These are phyloP conservation scores for Craspedostauros australis DNA, from an alignment of 108 stramenopile genomes.

Conservation along the genomic window DNA sequence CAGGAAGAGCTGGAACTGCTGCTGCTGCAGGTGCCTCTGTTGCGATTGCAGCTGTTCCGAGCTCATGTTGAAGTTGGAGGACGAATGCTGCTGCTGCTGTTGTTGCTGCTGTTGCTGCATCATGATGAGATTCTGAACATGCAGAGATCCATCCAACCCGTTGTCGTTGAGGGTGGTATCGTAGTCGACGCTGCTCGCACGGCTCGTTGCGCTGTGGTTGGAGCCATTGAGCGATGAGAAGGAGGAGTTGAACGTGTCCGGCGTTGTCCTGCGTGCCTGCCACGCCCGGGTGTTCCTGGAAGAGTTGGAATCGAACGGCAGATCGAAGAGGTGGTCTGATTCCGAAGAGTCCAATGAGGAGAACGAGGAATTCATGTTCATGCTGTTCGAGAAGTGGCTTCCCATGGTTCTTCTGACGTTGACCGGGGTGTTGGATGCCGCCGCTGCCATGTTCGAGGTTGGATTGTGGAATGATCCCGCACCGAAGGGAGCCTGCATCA, in stretches of 20 bases:
- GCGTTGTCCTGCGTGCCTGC: conserved; percentile 18
- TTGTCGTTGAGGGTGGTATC: not conserved
- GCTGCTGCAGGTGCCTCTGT: not conserved
- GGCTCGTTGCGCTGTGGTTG: not conserved
- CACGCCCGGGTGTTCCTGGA: not conserved
- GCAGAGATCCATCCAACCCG: not conserved
- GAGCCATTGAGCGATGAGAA: not conserved
- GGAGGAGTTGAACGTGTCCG: conserved; percentile 11
- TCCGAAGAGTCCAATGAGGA: no score
- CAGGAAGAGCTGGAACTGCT: not conserved
- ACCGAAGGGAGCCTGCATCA: no score
- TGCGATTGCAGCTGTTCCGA: conserved; percentile 4
- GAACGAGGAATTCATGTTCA: no score
- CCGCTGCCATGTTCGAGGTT: no score
- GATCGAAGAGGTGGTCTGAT: no score
- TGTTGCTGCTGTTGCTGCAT: conserved; percentile 7
- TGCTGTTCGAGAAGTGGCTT: no score
- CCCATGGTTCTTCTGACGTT: no score
- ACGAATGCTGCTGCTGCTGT: not conserved
- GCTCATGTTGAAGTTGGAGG: conserved; percentile 6
- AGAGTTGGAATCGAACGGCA: conserved; percentile 2
- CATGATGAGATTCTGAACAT: conserved; percentile 1
- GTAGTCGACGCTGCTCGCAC: not conserved
- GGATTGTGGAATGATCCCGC: no score
- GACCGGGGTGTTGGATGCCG: no score